phyloP scores from a whole-genome alignment of 2,329 filamentous ascomycete genomes.

The Botryotinia calthae region DNA sequence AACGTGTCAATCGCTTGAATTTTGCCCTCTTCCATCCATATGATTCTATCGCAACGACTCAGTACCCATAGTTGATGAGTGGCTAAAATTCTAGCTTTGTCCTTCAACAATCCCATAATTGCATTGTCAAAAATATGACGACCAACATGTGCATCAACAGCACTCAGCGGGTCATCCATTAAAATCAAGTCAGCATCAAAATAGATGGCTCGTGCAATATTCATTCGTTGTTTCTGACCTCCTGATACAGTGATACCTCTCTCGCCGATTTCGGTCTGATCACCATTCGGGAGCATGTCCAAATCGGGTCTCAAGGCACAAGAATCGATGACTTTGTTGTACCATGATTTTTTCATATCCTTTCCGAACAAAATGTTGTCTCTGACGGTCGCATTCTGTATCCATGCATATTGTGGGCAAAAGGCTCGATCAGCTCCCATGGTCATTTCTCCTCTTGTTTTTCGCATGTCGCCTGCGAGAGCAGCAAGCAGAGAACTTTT shows the following conservation, averaged over 20 bases:
- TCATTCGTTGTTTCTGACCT: conserved; percentile 91
- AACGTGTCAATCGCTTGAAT: conserved; percentile 88
- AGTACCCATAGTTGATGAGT: conserved; percentile 96
- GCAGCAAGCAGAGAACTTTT: conserved; percentile 89
- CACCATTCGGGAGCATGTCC: conserved; percentile 88
- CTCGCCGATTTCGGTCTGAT: conserved; percentile 90
- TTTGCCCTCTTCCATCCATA: conserved; percentile 86
- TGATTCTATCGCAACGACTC: conserved; percentile 83
- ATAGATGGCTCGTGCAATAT: conserved; percentile 81
- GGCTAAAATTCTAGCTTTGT: conserved; percentile 87
- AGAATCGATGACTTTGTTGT: conserved; percentile 58
- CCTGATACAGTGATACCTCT: conserved; percentile 93
- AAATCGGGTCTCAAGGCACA: conserved; percentile 84
- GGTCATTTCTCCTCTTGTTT: conserved; percentile 68
- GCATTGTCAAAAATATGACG: conserved; percentile 88
- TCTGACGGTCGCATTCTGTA: conserved; percentile 83
- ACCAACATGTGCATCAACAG: conserved; percentile 68
- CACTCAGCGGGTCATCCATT: conserved; percentile 68
- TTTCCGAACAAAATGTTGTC: conserved; percentile 93
- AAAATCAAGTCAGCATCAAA: conserved; percentile 66
- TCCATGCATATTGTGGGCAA: conserved; percentile 97
- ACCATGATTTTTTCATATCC: conserved; percentile 71
- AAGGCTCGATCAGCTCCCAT: conserved; percentile 82
- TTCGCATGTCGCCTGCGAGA: conserved; percentile 90
- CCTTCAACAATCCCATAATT: conserved; percentile 80